These are phyloP conservation scores for Carallia pectinifolia DNA, from an alignment of 345 rosid genomes.

Conservation along the genomic window DNA sequence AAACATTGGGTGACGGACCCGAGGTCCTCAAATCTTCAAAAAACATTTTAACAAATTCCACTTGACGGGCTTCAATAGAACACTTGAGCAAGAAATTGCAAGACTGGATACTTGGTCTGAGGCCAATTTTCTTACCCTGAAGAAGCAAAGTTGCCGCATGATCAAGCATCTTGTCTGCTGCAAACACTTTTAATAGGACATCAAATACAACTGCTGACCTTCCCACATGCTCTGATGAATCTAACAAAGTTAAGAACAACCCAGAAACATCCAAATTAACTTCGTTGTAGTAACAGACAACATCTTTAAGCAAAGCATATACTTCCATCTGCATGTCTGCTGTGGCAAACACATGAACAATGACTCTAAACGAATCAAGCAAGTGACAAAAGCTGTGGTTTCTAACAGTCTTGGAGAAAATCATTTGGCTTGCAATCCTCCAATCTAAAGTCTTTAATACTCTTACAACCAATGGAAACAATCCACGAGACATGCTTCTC, in stretches of 20 bases:
- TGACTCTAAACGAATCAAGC: conserved; percentile 25
- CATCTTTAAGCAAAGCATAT: conserved; percentile 40
- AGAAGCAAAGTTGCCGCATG: conserved; percentile 34
- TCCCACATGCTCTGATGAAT: conserved; percentile 22
- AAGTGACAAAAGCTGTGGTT: conserved; percentile 35
- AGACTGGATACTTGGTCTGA: conserved; percentile 31
- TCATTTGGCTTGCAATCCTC: conserved; percentile 28
- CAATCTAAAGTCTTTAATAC: conserved; percentile 50
- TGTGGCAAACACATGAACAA: conserved; percentile 35
- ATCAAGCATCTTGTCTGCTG: conserved; percentile 46
- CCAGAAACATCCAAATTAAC: conserved; percentile 32
- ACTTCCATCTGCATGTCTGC: conserved; percentile 38
- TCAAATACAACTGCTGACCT: conserved; percentile 24
- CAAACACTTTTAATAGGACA: conserved; percentile 50
- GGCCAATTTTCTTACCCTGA: conserved; percentile 31
- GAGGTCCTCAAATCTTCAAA: conserved; percentile 41
- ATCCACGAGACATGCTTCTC: not conserved
- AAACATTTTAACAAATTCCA: conserved; percentile 23
- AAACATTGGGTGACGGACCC: conserved; percentile 48
- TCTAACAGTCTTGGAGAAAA: conserved; percentile 27
- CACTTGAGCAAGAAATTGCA: conserved; percentile 66
- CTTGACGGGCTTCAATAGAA: conserved; percentile 34
- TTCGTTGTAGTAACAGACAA: conserved; percentile 30
- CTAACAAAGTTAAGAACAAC: conserved; percentile 35
- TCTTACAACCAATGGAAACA: conserved; percentile 33